These are phyloP conservation scores for Erodium trifolium DNA, from an alignment of 441 rosid species.

Conservation along the genomic window DNA sequence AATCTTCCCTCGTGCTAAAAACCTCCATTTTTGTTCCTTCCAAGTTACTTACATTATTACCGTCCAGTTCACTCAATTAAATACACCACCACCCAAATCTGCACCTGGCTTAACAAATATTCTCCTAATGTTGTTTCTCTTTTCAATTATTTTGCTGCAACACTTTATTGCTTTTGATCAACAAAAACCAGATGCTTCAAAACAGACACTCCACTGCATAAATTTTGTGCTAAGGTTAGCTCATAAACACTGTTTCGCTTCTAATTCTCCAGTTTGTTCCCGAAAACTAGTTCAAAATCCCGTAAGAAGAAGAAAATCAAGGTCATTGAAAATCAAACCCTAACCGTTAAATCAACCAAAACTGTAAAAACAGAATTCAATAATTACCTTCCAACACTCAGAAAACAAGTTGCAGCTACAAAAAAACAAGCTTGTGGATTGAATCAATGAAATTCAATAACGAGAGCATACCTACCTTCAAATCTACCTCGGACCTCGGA, in stretches of 20 bases:
- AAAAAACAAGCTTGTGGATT: constrained; percentile 29
- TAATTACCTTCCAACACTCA: constrained; percentile 24
- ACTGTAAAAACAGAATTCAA: constrained; percentile 20
- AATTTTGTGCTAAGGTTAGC: constrained; percentile 16
- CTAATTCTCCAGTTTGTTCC: constrained; percentile 22
- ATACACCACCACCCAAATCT: background rate
- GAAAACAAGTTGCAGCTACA: constrained; percentile 15
- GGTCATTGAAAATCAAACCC: constrained; percentile 29
- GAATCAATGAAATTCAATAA: constrained; percentile 25
- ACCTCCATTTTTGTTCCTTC: background rate
- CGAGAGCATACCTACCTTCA: constrained; percentile 6
- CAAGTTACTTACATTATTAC: background rate
- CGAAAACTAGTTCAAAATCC: constrained; percentile 28
- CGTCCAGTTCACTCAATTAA: background rate
- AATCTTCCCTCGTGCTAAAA: background rate
- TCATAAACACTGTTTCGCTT: constrained; percentile 18
- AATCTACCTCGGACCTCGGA: constrained; percentile 32
- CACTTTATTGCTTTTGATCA: constrained; percentile 18
- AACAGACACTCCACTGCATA: constrained; percentile 19
- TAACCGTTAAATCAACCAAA: constrained; percentile 25
- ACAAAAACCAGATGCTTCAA: constrained; percentile 16
- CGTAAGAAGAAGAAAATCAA: background rate
- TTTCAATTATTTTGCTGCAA: constrained; percentile 10
- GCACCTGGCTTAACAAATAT: background rate
- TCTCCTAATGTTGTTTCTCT: background rate